These are phyloP conservation scores for Funneliformis caledonium DNA, from an alignment of 371 early-diverging fungal species.

Conservation along the genomic window DNA sequence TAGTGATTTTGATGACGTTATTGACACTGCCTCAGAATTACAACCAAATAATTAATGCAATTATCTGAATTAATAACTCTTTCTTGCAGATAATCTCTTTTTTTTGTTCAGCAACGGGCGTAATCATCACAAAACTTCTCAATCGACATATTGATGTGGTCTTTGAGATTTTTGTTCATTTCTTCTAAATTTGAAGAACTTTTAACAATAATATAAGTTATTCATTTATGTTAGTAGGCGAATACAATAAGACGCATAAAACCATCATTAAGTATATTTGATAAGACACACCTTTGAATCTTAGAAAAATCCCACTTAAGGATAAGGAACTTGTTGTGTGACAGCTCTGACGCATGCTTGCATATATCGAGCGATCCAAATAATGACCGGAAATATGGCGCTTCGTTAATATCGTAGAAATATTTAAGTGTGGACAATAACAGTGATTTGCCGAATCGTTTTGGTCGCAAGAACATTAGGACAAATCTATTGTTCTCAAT, in stretches of 20 bases:
- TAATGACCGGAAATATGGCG: neutral
- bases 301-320: neutral
- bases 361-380: neutral
- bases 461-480: neutral
- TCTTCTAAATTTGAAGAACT: constrained; percentile 10
- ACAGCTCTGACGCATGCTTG: too few relatives aligned
- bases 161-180: neutral
- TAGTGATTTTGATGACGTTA: neutral
- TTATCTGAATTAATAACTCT: too few relatives aligned
- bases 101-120: too few relatives aligned
- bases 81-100: too few relatives aligned
- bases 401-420: neutral
- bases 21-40: neutral
- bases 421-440: neutral
- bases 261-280: neutral
- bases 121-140: neutral
- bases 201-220: too few relatives aligned
- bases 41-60: too few relatives aligned
- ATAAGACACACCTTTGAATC: neutral
- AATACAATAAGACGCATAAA: constrained; percentile 14
- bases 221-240: neutral
- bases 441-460: too few relatives aligned
- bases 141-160: constrained; percentile 3
- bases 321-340: neutral
- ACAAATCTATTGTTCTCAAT: constrained; percentile 1